A percentile compares a stretch with the other conserved stretches of the same genome.
Conservation (phyloP, 352 stramenopile genomes). For the Globisporangium carolinianum region DNA sequence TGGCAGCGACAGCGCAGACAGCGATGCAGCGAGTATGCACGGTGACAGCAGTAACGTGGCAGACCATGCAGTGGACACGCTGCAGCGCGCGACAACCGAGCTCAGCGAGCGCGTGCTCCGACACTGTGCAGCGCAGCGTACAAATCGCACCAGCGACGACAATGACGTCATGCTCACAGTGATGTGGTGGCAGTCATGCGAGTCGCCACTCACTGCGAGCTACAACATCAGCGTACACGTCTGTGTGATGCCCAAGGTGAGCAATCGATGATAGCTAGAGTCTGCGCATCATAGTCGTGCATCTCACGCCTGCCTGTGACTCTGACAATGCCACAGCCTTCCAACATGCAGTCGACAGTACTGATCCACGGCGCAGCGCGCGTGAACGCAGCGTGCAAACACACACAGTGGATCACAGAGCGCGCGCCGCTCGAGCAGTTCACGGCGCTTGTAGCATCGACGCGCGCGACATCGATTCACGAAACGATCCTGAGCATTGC, state of each 20-base stretch:
- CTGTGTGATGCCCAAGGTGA: conserved; percentile 36
- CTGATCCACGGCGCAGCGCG: conserved; percentile 45
- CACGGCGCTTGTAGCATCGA: conserved; percentile 15
- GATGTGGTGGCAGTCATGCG: conserved; percentile 36
- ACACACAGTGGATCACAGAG: conserved; percentile 64
- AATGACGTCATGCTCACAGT: conserved; percentile 56
- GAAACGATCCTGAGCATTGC: conserved; percentile 47
- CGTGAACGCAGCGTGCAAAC: conserved; percentile 46
- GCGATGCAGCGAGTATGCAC: background rate
- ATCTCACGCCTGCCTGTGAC: background rate
- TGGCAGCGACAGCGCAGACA: conserved; percentile 3
- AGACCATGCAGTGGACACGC: background rate
- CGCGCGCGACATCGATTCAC: conserved; percentile 22
- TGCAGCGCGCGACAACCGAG: conserved; percentile 14
- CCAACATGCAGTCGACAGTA: conserved; percentile 28
- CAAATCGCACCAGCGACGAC: background rate
- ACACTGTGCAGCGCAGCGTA: conserved; percentile 6
- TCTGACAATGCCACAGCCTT: conserved; percentile 10
- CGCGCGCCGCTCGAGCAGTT: conserved; percentile 40
- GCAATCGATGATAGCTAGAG: conserved; percentile 7
- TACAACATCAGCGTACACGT: conserved; percentile 42
- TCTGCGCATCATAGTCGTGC: background rate
- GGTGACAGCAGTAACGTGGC: background rate
- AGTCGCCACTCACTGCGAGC: background rate
- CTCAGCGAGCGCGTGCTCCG: conserved; percentile 4